phyloP scores from a whole-genome alignment of 2,329 filamentous ascomycete genomes.

The Orbilia javanica region DNA sequence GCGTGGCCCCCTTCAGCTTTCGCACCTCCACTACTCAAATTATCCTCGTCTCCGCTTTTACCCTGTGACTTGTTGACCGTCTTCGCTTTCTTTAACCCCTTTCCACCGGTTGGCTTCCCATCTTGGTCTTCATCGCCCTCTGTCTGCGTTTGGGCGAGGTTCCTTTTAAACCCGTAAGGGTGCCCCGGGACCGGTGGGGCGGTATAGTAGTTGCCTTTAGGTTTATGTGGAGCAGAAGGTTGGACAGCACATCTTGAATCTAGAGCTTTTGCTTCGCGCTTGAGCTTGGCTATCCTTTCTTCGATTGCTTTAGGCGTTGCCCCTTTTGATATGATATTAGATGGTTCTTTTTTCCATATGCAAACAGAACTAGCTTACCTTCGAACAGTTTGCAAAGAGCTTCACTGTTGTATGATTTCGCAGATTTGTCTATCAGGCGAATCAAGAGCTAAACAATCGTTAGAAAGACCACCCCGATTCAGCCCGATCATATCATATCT shows the following conservation, averaged over 20 bases:
- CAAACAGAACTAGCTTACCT: slow-evolving; percentile 37
- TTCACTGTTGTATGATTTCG: slow-evolving; percentile 62
- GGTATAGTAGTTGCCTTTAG: slow-evolving; percentile 54
- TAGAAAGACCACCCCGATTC: not conserved
- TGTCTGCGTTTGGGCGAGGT: slow-evolving; percentile 7
- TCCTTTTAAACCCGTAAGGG: slow-evolving; percentile 38
- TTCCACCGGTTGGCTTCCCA: not conserved
- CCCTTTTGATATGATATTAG: slow-evolving; percentile 45
- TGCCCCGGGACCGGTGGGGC: slow-evolving; percentile 43
- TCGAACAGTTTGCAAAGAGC: slow-evolving; percentile 61
- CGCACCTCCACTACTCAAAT: slow-evolving; percentile 8
- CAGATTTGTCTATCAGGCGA: slow-evolving; percentile 62
- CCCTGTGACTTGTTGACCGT: not conserved
- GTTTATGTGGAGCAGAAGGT: slow-evolving; percentile 46
- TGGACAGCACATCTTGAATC: slow-evolving; percentile 54
- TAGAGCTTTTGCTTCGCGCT: slow-evolving; percentile 62
- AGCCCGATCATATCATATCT: not conserved
- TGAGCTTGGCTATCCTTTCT: slow-evolving; percentile 62
- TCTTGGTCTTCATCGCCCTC: slow-evolving; percentile 32
- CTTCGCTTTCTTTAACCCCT: slow-evolving; percentile 25
- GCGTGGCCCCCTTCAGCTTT: slow-evolving; percentile 3
- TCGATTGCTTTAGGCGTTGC: slow-evolving; percentile 63
- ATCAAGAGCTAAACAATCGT: slow-evolving; percentile 59
- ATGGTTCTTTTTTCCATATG: not conserved
- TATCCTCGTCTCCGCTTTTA: not conserved